A percentile compares a stretch with the other conserved stretches of the same genome.
phyloP scores from a whole-genome alignment of 768 basidiomycete species.

The Boletus pseudo-olivaceus region DNA sequence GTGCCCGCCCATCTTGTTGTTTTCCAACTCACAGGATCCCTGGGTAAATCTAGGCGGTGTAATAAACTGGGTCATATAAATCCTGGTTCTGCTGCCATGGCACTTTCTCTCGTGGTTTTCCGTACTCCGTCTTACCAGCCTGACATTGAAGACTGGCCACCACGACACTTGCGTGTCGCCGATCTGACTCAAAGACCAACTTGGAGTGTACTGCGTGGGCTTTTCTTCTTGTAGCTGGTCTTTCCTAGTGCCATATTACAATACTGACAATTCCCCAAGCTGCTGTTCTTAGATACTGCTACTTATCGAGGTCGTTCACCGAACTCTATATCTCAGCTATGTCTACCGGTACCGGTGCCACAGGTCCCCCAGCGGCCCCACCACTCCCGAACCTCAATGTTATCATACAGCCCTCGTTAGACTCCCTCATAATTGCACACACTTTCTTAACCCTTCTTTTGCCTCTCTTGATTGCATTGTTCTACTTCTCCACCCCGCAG shows the following conservation, averaged over 20 bases:
- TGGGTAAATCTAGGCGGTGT: neutral
- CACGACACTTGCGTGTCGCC: neutral
- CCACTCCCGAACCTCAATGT: neutral
- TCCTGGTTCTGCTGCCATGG: neutral
- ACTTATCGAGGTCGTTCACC: neutral
- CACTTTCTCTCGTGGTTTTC: neutral
- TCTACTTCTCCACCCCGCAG: slow-evolving; percentile 28
- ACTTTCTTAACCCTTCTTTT: slow-evolving; percentile 30
- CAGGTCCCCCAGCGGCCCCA: neutral
- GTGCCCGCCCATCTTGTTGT: neutral
- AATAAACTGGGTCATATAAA: slow-evolving; percentile 1
- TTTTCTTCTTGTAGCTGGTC: neutral
- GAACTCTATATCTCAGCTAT: neutral
- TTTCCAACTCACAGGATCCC: neutral
- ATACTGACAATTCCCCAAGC: neutral
- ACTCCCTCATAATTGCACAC: slow-evolving; percentile 28
- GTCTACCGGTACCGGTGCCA: slow-evolving; percentile 6
- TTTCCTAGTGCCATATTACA: neutral
- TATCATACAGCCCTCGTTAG: slow-evolving; percentile 20
- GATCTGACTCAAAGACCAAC: too few species aligned
- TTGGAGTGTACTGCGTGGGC: neutral
- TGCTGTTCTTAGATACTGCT: neutral
- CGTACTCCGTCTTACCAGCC: neutral
- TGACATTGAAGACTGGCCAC: neutral
- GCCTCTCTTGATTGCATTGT: slow-evolving; percentile 29